phyloP scores from a whole-genome alignment of 495 filamentous ascomycete genomes.

The Trichoderma erinaceum region DNA sequence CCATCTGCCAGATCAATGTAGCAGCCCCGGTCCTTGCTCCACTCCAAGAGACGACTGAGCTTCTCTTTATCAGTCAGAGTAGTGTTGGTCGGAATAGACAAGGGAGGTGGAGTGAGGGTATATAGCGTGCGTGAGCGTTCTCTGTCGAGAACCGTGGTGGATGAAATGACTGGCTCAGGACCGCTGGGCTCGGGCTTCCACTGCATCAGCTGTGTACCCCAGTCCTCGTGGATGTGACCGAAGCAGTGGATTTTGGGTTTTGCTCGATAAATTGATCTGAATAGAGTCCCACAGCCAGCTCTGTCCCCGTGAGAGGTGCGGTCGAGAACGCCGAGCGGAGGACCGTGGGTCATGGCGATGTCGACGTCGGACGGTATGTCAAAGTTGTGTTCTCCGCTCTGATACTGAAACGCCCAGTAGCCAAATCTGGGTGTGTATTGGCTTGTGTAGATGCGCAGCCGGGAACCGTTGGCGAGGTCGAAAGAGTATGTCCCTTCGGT shows the following conservation, averaged over 20 bases:
- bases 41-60: background rate
- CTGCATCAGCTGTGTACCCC: slow-evolving; percentile 52
- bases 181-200: slow-evolving; percentile 39
- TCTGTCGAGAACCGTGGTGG: slow-evolving; percentile 29
- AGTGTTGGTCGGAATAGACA: background rate
- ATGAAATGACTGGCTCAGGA: slow-evolving; percentile 4
- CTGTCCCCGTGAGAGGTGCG: slow-evolving; percentile 24
- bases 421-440: slow-evolving; percentile 57
- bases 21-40: slow-evolving; percentile 11
- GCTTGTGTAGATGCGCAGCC: slow-evolving; percentile 57
- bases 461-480: slow-evolving; percentile 48
- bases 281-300: slow-evolving; percentile 51
- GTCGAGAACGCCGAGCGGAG: slow-evolving; percentile 54
- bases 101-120: slow-evolving; percentile 26
- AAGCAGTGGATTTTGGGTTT: slow-evolving; percentile 58
- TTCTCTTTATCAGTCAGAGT: background rate
- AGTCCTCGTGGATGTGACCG: slow-evolving; percentile 66
- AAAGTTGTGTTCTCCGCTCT: slow-evolving; percentile 46
- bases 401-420: slow-evolving; percentile 59
- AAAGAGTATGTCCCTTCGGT: slow-evolving; percentile 57
- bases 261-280: slow-evolving; percentile 42
- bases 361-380: slow-evolving; percentile 45
- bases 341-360: slow-evolving; percentile 67
- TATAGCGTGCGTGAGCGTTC: slow-evolving; percentile 34
- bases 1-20: slow-evolving; percentile 25